These are phyloP conservation scores for Ciborinia camelliae DNA, from an alignment of 2,329 filamentous ascomycete species.

Conservation along the genomic window DNA sequence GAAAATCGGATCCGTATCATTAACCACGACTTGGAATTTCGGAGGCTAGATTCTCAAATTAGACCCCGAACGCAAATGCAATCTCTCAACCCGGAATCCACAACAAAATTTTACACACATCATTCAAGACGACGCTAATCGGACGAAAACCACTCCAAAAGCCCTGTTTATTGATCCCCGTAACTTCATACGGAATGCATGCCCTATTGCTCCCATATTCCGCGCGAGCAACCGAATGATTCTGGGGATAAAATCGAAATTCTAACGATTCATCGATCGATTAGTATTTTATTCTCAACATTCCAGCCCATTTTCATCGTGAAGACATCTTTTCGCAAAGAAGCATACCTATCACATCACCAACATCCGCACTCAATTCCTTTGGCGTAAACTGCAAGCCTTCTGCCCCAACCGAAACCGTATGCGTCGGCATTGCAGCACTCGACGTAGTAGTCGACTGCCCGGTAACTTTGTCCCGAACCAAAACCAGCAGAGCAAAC, in stretches of 20 bases:
- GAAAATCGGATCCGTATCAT: slow-evolving; percentile 62
- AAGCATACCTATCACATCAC: slow-evolving; percentile 29
- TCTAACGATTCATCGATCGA: slow-evolving; percentile 24
- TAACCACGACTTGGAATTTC: slow-evolving; percentile 48
- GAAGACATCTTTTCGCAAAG: not conserved
- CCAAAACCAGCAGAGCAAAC: slow-evolving; percentile 2
- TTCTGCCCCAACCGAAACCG: slow-evolving; percentile 21
- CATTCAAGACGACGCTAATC: slow-evolving; percentile 42
- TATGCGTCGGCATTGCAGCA: slow-evolving; percentile 11
- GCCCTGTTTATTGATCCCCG: slow-evolving; percentile 47
- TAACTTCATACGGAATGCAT: slow-evolving; percentile 60
- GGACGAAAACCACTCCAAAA: slow-evolving; percentile 52
- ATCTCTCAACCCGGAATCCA: not conserved
- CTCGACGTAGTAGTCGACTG: slow-evolving; percentile 11
- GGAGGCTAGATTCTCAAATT: slow-evolving; percentile 35
- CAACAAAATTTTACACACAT: slow-evolving; percentile 40
- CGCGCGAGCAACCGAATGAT: slow-evolving; percentile 60
- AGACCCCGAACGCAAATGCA: not conserved
- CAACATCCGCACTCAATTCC: slow-evolving; percentile 26
- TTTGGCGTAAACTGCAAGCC: slow-evolving; percentile 26
- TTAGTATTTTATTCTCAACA: not conserved
- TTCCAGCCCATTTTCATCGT: not conserved
- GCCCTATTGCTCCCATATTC: slow-evolving; percentile 50
- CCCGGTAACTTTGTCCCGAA: slow-evolving; percentile 3
- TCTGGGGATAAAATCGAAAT: slow-evolving; percentile 60